Evolutionary conservation across 2,329 filamentous ascomycete genomes (phyloP), one percentile per base, ranked within the genome.

Genomic region (Verticillium dahliae): DNA sequence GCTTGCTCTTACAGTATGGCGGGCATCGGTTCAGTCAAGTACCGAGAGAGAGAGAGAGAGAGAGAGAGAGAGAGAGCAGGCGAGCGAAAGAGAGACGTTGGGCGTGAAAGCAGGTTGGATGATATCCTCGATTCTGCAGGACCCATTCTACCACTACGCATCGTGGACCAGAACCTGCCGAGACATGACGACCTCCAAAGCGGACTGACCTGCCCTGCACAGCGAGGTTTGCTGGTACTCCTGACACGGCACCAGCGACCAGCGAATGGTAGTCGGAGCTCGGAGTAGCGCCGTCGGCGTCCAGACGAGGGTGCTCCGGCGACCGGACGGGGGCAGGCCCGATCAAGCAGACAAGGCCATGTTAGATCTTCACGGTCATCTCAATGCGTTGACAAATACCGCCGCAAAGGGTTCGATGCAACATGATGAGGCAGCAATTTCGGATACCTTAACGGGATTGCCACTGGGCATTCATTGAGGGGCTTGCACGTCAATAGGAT

Each of bases 11-110:
- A 22, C 18, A 22, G 18, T 22, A 22, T 37, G 60, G 35, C 18
- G 54, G 54, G 15, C 22, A 39, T 27, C 63, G 59, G 61, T 61
- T 60, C 61, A 61, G 60, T 59, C 62, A 64, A 65, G 63, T 65
- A 64, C 63, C 63, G 62, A 62, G 60, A 38, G 55, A 38, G 55
- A 22, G 27, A 11, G 22, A 11, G 55, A 11, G 31, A 31, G 27
- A 31, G 27, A 31, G 5, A 31, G 27, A 31, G 5, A 31, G 27
- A 22, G 18, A 22, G 18, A 22, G 18, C 18, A 22, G 18, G 18
- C 27, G 27, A 31, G 27, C 27, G 27, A 31, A 31, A 31, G 27
- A 31, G 27, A 31, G 27, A 31, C 27, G 27, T 31, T 31, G 27
- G 27, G 27, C 27, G 27, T 31, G 27, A 31, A 31, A 31, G 27